Base-by-base conservation (phyloP, 805 yeast genomes). In the Metschnikowia cerradonensis region DNA sequence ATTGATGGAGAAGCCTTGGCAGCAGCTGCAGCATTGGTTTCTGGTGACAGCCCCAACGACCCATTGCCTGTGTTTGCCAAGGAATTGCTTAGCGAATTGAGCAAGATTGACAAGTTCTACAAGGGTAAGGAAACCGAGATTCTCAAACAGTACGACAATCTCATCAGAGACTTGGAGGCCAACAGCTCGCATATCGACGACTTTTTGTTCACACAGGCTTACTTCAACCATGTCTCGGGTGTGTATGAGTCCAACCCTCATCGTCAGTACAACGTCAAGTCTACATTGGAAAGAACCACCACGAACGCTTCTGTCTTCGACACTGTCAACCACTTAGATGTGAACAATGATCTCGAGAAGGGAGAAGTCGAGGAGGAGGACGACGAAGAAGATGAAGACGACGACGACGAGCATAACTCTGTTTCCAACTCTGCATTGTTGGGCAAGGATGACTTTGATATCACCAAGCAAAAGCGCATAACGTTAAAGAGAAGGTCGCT, bases 401-500 rank as follows among this genome's bases (percentile, higher is more conserved):
- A 60, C 4, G 61, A 52, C 10, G 59, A 57, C 17, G 55, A 55
- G 35, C 53, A 49, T n/a, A 57, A 56, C 30, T 52, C 58, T 17
- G 53, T 59, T n/a, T 70, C 50, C 19, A 52, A 58, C 57, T 50
- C 60, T 23, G 57, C 58, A 32, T 47, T 53, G 41, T 52, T 73
- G 75, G 73, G 60, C 49, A 52, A 60, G 52, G 48, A 56, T 57
- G 56, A 61, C 60, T 50, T 59, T 48, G 48, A 57, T 56, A 34
- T 58, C 58, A 36, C 53, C 51, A 43, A 53, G 54, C 52, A 84
- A 54, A 66, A 76, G 52, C 73, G 75, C 53, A 81, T 86, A 53
- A 83, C 88, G 7, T 73, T 88, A 56, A 86, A 84, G 67, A 84
- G 84, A 60, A 73, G 90, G 52, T 66, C 86, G 7, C 76, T 83